Percentiles rank a stretch among this genome's conserved stretches.
Evolutionary conservation across 2,329 filamentous ascomycete genomes (phyloP).

Genomic region (Dryadomyces quercivorus): DNA sequence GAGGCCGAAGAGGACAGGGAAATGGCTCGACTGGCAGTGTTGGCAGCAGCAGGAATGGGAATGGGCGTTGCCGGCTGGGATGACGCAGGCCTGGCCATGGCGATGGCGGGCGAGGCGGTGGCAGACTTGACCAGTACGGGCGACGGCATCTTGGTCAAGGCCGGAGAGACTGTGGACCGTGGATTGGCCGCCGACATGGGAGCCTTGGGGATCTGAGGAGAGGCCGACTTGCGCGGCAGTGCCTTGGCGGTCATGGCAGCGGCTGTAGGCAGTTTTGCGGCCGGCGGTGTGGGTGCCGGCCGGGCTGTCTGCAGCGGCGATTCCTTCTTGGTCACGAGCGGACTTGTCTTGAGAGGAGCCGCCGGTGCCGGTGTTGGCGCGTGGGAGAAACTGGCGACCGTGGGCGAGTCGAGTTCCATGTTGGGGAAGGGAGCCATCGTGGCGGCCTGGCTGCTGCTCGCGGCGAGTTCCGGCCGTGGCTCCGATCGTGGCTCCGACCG

Average conservation of each 20-base stretch:
- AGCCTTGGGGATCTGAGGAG: constrained; percentile 5
- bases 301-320: constrained; percentile 12
- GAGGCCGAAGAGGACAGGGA: constrained; percentile 8
- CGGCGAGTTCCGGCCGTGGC: constrained; percentile 13
- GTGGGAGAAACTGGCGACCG: neutral
- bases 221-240: constrained; percentile 1
- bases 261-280: constrained; percentile 7
- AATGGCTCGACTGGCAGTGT: constrained; percentile 7
- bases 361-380: no score
- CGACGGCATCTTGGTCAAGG: constrained; percentile 2
- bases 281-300: constrained; percentile 10
- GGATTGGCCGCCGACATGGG: constrained; percentile 6
- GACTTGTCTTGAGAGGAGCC: constrained; percentile 1
- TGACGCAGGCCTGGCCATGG: constrained; percentile 13
- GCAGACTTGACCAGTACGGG: constrained; percentile 8
- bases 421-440: constrained; percentile 40
- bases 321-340: constrained; percentile 4
- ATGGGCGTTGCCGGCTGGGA: constrained; percentile 6
- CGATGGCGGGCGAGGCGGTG: constrained; percentile 1
- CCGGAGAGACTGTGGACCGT: neutral
- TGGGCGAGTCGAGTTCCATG: constrained; percentile 36
- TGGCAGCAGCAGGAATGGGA: neutral
- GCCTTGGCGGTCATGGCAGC: neutral
- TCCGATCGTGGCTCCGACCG: no score
- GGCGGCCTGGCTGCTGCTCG: neutral